phyloP scores from a whole-genome alignment of 805 yeast genomes.

The Ogataea neopini region DNA sequence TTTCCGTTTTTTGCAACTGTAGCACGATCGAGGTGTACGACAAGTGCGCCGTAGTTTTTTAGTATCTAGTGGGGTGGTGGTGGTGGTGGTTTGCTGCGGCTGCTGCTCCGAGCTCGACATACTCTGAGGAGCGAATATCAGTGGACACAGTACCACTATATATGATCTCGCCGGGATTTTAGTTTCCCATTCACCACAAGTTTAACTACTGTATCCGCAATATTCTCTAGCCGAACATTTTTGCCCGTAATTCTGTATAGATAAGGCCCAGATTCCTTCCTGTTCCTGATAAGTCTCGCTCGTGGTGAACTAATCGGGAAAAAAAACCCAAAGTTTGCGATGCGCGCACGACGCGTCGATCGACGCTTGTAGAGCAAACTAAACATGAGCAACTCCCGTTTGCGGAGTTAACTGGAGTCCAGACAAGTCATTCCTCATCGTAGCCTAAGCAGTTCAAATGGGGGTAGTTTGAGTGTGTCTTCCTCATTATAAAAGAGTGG shows the following conservation, averaged over 20 bases:
- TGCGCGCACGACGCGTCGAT: conserved; percentile 4
- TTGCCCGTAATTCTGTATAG: neutral
- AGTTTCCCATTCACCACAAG: too few relatives aligned
- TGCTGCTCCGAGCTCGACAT: neutral
- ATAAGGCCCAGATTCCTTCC: neutral
- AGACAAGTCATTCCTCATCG: too few relatives aligned
- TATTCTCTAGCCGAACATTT: too few relatives aligned
- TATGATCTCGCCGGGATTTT: too few relatives aligned
- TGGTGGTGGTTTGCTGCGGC: neutral
- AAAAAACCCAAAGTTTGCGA: too few relatives aligned
- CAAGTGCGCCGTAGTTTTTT: conserved; percentile 30
- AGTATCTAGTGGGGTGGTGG: conserved; percentile 8
- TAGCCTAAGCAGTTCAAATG: too few relatives aligned
- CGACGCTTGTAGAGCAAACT: neutral
- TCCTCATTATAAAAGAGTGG: too few relatives aligned
- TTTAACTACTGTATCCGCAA: too few relatives aligned
- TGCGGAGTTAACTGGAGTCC: too few relatives aligned
- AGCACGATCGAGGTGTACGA: conserved; percentile 45
- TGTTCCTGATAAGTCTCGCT: neutral
- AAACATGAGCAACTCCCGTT: too few relatives aligned
- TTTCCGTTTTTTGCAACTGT: conserved; percentile 46
- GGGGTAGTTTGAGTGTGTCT: too few relatives aligned
- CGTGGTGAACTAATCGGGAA: too few relatives aligned
- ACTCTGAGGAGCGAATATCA: neutral
- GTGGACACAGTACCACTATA: neutral